These are phyloP conservation scores for Eutrema heterophyllum DNA, from an alignment of 345 rosid genomes.

Conservation along the genomic window DNA sequence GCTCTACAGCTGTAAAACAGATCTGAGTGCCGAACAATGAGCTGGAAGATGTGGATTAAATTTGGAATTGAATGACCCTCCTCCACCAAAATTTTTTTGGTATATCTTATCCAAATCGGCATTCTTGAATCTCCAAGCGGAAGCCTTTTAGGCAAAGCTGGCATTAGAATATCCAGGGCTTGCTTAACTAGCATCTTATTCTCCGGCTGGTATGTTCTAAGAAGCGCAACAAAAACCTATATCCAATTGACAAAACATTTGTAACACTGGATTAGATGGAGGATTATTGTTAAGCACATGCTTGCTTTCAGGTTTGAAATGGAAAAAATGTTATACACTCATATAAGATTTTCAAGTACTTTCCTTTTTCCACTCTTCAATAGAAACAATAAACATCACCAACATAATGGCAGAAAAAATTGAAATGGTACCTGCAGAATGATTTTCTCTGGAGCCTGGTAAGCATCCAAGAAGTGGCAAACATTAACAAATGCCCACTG, in stretches of 20 bases:
- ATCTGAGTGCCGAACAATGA: constrained; percentile 92
- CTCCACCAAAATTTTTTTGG: constrained; percentile 93
- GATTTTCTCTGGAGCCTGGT: constrained; percentile 98
- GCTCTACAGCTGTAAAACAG: constrained; percentile 94
- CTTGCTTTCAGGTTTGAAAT: background rate
- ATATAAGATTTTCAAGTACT: background rate
- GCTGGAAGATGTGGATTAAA: constrained; percentile 96
- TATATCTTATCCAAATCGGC: constrained; percentile 98
- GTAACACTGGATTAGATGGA: background rate
- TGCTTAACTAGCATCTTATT: constrained; percentile 95
- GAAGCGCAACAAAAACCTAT: constrained; percentile 99
- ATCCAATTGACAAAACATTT: constrained; percentile 16
- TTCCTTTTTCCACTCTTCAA: background rate
- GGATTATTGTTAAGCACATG: background rate
- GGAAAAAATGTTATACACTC: background rate
- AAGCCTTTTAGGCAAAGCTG: constrained; percentile 90
- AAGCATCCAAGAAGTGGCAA: constrained; percentile 97
- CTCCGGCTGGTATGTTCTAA: constrained; percentile 94
- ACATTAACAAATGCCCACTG: constrained; percentile 99
- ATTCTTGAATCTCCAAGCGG: constrained; percentile 90
- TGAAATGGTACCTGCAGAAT: constrained; percentile 73
- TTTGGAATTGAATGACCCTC: constrained; percentile 95
- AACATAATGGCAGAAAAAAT: background rate
- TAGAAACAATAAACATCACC: constrained; percentile 4
- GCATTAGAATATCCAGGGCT: constrained; percentile 96